phyloP scores from a whole-genome alignment of 2,329 filamentous ascomycete genomes.

The Acrocalymma vagum region DNA sequence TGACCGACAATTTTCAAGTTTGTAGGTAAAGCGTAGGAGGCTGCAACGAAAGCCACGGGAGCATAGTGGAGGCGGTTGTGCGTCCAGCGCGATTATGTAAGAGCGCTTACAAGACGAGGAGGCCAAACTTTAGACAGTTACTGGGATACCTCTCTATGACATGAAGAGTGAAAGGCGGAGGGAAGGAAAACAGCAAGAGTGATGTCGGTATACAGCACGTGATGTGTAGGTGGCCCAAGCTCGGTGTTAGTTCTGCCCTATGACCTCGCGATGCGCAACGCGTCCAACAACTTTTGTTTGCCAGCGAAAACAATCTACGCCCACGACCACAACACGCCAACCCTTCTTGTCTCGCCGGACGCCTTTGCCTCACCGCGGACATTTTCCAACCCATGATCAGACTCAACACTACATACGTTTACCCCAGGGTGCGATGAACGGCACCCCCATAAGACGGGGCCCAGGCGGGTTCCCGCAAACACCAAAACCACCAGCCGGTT shows the following conservation, averaged over 20 bases:
- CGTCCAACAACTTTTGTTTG: conserved; percentile 41
- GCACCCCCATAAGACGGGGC: conserved; percentile 79
- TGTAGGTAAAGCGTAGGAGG: conserved; percentile 3
- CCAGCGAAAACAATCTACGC: conserved; percentile 6
- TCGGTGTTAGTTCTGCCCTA: conserved; percentile 25
- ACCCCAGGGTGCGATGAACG: conserved; percentile 74
- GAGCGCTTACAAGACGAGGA: too few relatives aligned
- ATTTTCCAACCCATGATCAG: conserved; percentile 27
- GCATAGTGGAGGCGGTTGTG: conserved; percentile 11
- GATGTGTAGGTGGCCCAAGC: too few relatives aligned
- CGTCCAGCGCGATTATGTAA: too few relatives aligned
- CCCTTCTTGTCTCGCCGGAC: conserved; percentile 3
- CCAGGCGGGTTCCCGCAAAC: conserved; percentile 80
- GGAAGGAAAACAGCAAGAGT: too few relatives aligned
- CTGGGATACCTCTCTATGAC: too few relatives aligned
- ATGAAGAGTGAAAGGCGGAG: too few relatives aligned
- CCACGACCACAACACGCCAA: conserved; percentile 4
- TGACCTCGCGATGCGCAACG: conserved; percentile 32
- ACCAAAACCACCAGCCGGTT: conserved; percentile 62
- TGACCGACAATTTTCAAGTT: too few relatives aligned
- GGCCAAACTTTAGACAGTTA: too few relatives aligned
- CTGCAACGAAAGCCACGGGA: not conserved
- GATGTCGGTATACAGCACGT: too few relatives aligned
- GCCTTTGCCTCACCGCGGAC: conserved; percentile 1
- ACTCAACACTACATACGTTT: conserved; percentile 18